Conservation (phyloP, 2,329 filamentous ascomycete species). For the Fusarium globosum region DNA sequence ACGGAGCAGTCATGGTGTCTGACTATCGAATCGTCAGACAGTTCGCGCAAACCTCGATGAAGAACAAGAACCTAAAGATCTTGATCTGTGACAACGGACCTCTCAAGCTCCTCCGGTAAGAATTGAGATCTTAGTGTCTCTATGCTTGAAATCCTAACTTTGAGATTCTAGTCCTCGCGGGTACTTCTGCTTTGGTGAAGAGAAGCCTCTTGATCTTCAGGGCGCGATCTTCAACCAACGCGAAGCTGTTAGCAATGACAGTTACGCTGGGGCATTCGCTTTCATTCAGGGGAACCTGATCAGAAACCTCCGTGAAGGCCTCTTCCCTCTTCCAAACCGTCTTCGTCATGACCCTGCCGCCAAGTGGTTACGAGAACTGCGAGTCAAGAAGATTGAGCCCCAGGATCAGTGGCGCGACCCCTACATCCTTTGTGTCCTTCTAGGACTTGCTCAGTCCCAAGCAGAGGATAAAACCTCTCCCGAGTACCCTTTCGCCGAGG, state of each 20-base stretch:
- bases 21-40: constrained; percentile 32
- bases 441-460: constrained; percentile 42
- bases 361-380: constrained; percentile 18
- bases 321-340: constrained; percentile 31
- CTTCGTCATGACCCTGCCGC: constrained; percentile 33
- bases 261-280: constrained; percentile 29
- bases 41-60: constrained; percentile 37
- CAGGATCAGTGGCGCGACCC: constrained; percentile 37
- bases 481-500: background rate
- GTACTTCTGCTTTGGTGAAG: constrained; percentile 38
- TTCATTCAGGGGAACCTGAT: constrained; percentile 42
- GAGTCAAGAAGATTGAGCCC: constrained; percentile 36
- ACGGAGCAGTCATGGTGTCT: background rate
- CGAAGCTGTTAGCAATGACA: background rate
- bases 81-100: constrained; percentile 36
- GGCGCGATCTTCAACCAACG: constrained; percentile 34
- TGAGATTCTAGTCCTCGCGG: constrained; percentile 31
- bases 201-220: constrained; percentile 39
- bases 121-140: fast-evolving
- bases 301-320: constrained; percentile 26
- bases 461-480: constrained; percentile 9
- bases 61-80: constrained; percentile 35
- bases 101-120: constrained; percentile 36
- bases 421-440: constrained; percentile 39
- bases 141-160: background rate